These are phyloP conservation scores for Russula olivacea DNA, from an alignment of 768 basidiomycete genomes.

Conservation along the genomic window DNA sequence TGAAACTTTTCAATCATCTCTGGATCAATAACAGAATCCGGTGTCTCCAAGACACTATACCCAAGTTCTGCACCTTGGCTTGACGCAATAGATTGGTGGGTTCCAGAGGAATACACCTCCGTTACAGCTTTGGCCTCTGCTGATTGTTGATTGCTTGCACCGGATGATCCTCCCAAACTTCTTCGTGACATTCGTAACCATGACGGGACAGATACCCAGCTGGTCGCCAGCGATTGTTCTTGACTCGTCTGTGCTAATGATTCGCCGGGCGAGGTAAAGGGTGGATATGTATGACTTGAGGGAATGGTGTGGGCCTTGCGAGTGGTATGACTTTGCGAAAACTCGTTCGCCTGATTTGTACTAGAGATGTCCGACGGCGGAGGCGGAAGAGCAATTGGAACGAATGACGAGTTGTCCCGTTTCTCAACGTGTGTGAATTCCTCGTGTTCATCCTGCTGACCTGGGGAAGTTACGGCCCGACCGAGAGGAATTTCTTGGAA, in stretches of 20 bases:
- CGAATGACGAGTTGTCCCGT: constrained; percentile 46
- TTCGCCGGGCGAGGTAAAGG: constrained; percentile 16
- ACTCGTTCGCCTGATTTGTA: neutral
- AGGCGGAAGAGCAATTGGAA: constrained; percentile 29
- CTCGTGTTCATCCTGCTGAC: constrained; percentile 40
- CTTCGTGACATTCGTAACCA: constrained; percentile 24
- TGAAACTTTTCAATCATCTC: constrained; percentile 74
- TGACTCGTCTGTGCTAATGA: constrained; percentile 1
- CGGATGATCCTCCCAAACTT: neutral
- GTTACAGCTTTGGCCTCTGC: constrained; percentile 21
- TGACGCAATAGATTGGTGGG: constrained; percentile 25
- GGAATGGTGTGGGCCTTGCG: constrained; percentile 2
- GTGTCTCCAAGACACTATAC: constrained; percentile 75
- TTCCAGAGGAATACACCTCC: constrained; percentile 35
- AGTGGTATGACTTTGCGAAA: constrained; percentile 1
- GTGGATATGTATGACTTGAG: constrained; percentile 24
- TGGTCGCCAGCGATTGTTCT: constrained; percentile 18
- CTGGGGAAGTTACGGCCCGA: constrained; percentile 32
- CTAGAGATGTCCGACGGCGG: neutral
- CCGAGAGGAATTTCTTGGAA: constrained; percentile 51
- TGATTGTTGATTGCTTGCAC: neutral
- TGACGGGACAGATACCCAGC: constrained; percentile 25
- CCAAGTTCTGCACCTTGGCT: constrained; percentile 33
- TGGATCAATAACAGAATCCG: constrained; percentile 53
- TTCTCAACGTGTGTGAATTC: constrained; percentile 70